Evolutionary conservation across 208 protist genomes (phyloP).

Genomic region (Acanthamoeba castellanii): DNA sequence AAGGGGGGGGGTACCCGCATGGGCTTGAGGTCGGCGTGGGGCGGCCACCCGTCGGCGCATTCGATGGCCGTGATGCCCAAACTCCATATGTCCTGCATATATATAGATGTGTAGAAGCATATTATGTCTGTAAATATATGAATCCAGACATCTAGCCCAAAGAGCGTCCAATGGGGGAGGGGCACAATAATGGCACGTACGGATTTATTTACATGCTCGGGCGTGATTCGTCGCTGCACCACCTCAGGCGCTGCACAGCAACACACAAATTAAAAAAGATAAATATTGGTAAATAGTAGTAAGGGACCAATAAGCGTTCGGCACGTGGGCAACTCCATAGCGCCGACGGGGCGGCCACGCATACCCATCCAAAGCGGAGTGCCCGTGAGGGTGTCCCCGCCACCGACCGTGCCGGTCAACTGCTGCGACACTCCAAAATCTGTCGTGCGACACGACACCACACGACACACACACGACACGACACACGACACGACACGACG

Average conservation of each 20-base stretch:
- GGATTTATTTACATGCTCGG: constrained; percentile 7
- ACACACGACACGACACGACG: neutral
- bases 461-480: too few relatives aligned
- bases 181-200: neutral
- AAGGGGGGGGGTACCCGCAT: constrained; percentile 35
- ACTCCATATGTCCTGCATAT: constrained; percentile 65
- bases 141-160: too few relatives aligned
- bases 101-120: too few relatives aligned
- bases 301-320: too few relatives aligned
- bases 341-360: neutral
- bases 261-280: neutral
- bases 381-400: constrained; percentile 33
- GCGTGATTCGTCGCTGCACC: constrained; percentile 37
- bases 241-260: neutral
- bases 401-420: constrained; percentile 46
- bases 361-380: constrained; percentile 72
- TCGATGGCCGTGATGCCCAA: constrained; percentile 71
- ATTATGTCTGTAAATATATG: too few relatives aligned
- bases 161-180: too few relatives aligned
- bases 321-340: too few relatives aligned
- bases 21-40: constrained; percentile 47
- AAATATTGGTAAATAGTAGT: too few relatives aligned
- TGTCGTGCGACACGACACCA: neutral
- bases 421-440: constrained; percentile 71
- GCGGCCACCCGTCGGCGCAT: constrained; percentile 68